Evolutionary conservation across 2,329 filamentous ascomycete species (phyloP), one percentile per base, ranked within the genome.

Genomic region (Periconia sp.): DNA sequence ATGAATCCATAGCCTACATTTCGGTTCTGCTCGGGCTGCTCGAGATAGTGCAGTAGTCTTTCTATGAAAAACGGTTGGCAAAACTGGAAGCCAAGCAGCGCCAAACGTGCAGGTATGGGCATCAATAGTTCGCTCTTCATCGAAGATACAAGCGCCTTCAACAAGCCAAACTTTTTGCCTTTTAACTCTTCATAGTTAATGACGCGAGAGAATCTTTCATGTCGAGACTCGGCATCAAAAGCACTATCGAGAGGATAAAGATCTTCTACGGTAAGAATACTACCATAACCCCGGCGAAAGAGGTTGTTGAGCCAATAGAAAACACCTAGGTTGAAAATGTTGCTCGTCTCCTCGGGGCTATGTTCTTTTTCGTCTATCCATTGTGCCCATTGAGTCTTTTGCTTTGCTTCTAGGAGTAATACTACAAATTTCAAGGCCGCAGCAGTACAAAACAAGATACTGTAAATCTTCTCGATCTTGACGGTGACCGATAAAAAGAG

Each of bases 261-360:
- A 52, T 67, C 61, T n/a, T 70, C 58, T 13, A 68, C 56, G 2
- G 51, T 59, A 3, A 75, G 49, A 20, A 69, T 55, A 1, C 59
- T 66, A 11, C 52, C 52, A 45, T 65, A 73, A 0, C 74, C 73
- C 11, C 52, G 11, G 14, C 53, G 33, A 45, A 76, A 71, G 7
- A 75, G 54, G 6, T 55, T 55, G 40, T 71, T 75, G 11, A 75
- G 50, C 73, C 73, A 76, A 59, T 59, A 69, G 53, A 73, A 73
- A 31, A 75, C 51, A 15, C 64, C 60, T n/a, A 69, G 65, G 31
- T 57, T 63, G 45, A 70, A 69, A 6, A 76, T 55, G 14, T 72
- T 66, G 50, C 66, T 68, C 6, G 66, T 71, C 19, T 69, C 63
- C 41, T 75, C 73, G 7, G 70, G 64, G 17, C 63, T 70, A 37